phyloP scores from a whole-genome alignment of 208 protist species.

The Leishmania braziliensis region DNA sequence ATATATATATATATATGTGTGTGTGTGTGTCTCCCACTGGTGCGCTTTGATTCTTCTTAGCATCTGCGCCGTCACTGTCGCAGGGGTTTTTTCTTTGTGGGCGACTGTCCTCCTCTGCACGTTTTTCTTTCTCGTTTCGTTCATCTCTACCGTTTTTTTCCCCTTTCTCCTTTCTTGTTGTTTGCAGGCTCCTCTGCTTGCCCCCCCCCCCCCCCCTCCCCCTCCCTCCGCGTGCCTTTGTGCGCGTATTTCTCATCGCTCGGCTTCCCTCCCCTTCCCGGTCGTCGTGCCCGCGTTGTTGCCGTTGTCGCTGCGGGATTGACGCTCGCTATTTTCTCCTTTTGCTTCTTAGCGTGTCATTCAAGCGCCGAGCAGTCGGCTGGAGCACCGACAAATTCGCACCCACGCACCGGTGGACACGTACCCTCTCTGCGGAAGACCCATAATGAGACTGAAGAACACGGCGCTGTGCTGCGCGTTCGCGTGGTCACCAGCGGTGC shows the following conservation, averaged over 20 bases:
- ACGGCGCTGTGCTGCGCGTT: constrained; percentile 67
- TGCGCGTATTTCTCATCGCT: neutral
- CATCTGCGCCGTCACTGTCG: neutral
- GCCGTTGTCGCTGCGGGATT: neutral
- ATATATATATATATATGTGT: neutral
- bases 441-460: constrained; percentile 69
- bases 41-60: neutral
- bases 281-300: neutral
- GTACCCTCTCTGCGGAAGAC: neutral
- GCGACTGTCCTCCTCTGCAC: neutral
- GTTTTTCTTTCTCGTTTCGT: neutral
- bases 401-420: neutral
- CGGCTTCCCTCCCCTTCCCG: too few relatives aligned
- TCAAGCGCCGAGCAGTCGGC: too few relatives aligned
- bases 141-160: neutral
- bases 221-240: neutral
- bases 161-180: neutral
- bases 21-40: neutral
- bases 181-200: constrained; percentile 1
- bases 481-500: constrained; percentile 64
- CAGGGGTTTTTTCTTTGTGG: neutral
- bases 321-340: neutral
- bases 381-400: neutral
- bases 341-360: constrained; percentile 3
- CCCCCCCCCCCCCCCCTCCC: neutral